Evolutionary conservation across 2,329 filamentous ascomycete genomes (phyloP).

Genomic region (Grosmannia serpens): DNA sequence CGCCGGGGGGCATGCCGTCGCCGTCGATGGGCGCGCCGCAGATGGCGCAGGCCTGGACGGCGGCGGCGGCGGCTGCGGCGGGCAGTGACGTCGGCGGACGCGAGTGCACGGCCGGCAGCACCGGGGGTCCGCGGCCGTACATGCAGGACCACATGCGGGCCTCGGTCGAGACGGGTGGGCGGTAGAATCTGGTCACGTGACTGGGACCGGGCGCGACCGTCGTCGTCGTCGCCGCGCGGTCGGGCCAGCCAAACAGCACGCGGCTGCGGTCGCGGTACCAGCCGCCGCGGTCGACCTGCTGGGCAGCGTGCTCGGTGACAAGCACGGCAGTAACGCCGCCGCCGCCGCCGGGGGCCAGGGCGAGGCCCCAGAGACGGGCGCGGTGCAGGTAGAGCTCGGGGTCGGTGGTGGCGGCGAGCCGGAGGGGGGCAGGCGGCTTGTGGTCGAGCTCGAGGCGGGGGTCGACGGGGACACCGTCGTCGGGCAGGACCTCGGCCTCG

Average conservation of each 20-base stretch:
- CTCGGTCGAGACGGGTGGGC: constrained; percentile 25
- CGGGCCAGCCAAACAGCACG: constrained; percentile 23
- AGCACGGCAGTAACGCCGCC: constrained; percentile 30
- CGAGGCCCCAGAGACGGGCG: constrained; percentile 41
- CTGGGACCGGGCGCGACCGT: too few species aligned
- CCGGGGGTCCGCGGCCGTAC: constrained; percentile 37
- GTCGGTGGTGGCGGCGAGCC: constrained; percentile 20
- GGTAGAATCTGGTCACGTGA: neutral
- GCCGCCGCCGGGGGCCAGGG: constrained; percentile 35
- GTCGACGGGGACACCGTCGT: neutral
- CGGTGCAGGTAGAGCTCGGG: constrained; percentile 36
- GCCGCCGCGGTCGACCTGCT: constrained; percentile 32
- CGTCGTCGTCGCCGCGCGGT: neutral
- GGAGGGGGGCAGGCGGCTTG: constrained; percentile 14
- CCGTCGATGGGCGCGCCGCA: constrained; percentile 22
- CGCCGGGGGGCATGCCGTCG: neutral
- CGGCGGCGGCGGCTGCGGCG: neutral
- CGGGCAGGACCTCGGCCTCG: constrained; percentile 9
- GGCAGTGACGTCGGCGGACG: neutral
- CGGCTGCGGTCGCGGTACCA: constrained; percentile 25
- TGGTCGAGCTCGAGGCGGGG: neutral
- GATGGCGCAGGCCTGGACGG: constrained; percentile 32
- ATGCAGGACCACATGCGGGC: constrained; percentile 46
- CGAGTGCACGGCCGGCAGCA: constrained; percentile 2
- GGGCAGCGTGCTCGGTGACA: constrained; percentile 34